Percentiles rank a stretch among this genome's conserved stretches.
Evolutionary conservation across 2,329 filamentous ascomycete genomes (phyloP).

Genomic region (Colletotrichum phormii): DNA sequence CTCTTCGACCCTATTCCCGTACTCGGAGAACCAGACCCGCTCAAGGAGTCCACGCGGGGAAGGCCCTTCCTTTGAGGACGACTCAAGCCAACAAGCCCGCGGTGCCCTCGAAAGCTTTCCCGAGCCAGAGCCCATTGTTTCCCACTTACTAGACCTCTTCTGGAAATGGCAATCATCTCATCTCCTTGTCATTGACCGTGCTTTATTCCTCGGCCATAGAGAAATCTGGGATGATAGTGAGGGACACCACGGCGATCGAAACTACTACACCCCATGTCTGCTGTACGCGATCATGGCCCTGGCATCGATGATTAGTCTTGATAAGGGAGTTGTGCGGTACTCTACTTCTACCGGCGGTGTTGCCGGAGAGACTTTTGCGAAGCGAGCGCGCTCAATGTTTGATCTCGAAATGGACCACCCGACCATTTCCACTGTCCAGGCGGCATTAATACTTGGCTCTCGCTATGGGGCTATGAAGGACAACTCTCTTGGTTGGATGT

Average conservation of each 20-base stretch:
- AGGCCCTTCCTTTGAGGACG: not conserved
- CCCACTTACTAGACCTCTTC: slow-evolving; percentile 27
- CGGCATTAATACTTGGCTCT: slow-evolving; percentile 13
- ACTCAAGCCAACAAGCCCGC: not conserved
- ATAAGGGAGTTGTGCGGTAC: slow-evolving; percentile 26
- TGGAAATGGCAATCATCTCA: slow-evolving; percentile 28
- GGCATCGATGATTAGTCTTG: slow-evolving; percentile 30
- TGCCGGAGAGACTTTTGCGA: slow-evolving; percentile 23
- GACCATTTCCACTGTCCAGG: slow-evolving; percentile 16
- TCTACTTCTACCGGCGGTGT: slow-evolving; percentile 6
- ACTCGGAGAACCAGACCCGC: not conserved
- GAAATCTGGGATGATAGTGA: slow-evolving; percentile 22
- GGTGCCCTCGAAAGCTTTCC: slow-evolving; percentile 4
- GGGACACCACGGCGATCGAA: not conserved
- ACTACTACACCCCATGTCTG: slow-evolving; percentile 8
- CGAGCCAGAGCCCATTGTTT: slow-evolving; percentile 32
- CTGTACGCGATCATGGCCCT: slow-evolving; percentile 23
- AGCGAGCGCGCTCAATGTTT: not conserved
- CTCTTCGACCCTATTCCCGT: slow-evolving; percentile 16
- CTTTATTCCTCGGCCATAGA: slow-evolving; percentile 10
- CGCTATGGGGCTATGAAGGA: slow-evolving; percentile 16
- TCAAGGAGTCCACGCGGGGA: not conserved
- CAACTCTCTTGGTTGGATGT: slow-evolving; percentile 17
- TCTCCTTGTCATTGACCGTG: slow-evolving; percentile 17
- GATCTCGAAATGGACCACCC: slow-evolving; percentile 14